Evolutionary conservation across 176 grass and related monocot genomes (phyloP).

Genomic region (Coix lacrymajobi): DNA sequence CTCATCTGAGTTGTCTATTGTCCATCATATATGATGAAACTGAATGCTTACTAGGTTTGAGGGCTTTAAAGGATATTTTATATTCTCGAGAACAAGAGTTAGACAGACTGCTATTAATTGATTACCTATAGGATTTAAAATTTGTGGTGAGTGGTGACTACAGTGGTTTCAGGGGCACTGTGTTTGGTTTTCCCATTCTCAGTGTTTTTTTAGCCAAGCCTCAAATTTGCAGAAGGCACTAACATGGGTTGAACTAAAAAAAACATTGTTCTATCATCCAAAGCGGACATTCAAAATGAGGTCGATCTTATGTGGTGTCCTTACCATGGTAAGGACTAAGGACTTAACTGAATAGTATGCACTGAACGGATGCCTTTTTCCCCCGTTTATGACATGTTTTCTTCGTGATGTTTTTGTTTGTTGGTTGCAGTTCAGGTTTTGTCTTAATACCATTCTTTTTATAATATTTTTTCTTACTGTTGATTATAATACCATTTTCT

Average conservation of each 20-base stretch:
- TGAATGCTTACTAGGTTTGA: background rate
- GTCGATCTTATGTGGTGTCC: background rate
- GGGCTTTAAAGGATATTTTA: background rate
- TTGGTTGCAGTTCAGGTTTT: background rate
- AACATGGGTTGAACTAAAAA: background rate
- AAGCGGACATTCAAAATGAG: background rate
- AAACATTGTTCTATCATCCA: background rate
- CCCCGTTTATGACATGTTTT: background rate
- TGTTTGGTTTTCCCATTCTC: background rate
- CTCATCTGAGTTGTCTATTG: slow-evolving; percentile 70
- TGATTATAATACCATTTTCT: background rate
- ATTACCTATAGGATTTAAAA: background rate
- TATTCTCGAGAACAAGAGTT: background rate
- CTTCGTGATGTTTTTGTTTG: background rate
- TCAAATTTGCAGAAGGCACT: background rate
- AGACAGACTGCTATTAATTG: background rate
- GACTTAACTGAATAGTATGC: background rate
- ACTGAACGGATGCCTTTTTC: background rate
- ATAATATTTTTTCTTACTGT: background rate
- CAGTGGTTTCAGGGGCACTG: no score
- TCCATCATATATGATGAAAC: background rate
- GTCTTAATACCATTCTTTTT: background rate
- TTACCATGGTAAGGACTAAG: background rate
- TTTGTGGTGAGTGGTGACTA: background rate
- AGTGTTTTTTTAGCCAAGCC: background rate